A percentile compares a stretch with the other conserved stretches of the same genome.
These are phyloP conservation scores for Glaciozyma antarctica DNA, from an alignment of 768 basidiomycete genomes.

Conservation along the genomic window DNA sequence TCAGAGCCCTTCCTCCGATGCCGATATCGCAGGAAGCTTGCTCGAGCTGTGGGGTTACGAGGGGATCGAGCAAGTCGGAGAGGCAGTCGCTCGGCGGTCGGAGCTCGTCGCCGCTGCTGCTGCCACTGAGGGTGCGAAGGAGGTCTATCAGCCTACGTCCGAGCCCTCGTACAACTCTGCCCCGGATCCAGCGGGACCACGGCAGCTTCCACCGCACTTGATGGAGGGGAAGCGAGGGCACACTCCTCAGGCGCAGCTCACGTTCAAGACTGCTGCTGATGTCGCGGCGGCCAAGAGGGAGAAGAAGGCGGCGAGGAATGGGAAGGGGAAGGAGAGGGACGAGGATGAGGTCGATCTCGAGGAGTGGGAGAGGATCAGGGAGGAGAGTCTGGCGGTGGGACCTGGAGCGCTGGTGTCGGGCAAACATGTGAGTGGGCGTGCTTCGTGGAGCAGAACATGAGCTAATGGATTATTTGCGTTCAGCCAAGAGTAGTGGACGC, in stretches of 20 bases:
- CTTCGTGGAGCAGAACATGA: not conserved
- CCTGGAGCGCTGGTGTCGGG: slow-evolving; percentile 24
- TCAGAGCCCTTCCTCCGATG: slow-evolving; percentile 41
- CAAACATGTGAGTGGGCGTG: slow-evolving; percentile 5
- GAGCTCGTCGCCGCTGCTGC: slow-evolving; percentile 40
- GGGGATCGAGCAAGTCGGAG: slow-evolving; percentile 64
- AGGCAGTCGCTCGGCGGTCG: slow-evolving; percentile 55
- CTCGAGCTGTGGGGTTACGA: slow-evolving; percentile 76
- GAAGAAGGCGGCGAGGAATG: slow-evolving; percentile 20
- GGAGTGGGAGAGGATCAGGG: slow-evolving; percentile 17
- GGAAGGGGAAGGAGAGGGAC: slow-evolving; percentile 10
- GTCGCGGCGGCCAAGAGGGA: slow-evolving; percentile 26
- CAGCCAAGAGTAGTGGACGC: slow-evolving; percentile 37
- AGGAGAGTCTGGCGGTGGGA: slow-evolving; percentile 17
- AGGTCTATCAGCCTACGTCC: not conserved
- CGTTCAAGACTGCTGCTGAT: slow-evolving; percentile 22
- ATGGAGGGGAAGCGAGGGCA: slow-evolving; percentile 19
- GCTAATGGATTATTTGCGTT: not conserved
- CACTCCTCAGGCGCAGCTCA: slow-evolving; percentile 25
- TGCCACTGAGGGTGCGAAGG: not conserved
- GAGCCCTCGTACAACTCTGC: not conserved
- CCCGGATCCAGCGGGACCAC: not conserved
- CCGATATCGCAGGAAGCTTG: slow-evolving; percentile 66
- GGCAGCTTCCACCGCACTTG: too few species aligned
- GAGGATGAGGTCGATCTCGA: slow-evolving; percentile 14